These are phyloP conservation scores for Dactylis glomerata DNA, from an alignment of 176 grass and related monocot species.

Conservation along the genomic window DNA sequence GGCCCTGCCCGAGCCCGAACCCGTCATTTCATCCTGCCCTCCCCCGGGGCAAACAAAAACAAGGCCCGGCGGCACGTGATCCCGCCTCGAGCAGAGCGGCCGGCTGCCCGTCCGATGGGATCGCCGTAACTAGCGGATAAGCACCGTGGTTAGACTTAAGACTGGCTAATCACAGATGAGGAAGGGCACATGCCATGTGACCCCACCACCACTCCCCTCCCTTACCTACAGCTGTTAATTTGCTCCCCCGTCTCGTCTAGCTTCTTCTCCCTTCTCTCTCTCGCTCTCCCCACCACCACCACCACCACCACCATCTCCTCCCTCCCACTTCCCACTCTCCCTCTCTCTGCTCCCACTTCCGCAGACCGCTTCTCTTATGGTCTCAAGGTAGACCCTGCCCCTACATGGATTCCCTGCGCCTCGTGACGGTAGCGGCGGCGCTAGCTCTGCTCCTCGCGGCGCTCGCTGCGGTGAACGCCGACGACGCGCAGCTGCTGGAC, in stretches of 20 bases:
- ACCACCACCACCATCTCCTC: neutral
- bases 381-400: constrained; percentile 22
- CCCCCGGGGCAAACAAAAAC: neutral
- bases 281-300: neutral
- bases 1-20: neutral
- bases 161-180: constrained; percentile 9
- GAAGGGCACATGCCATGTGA: constrained; percentile 78
- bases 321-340: neutral
- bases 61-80: constrained; percentile 44
- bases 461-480: neutral
- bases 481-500: constrained; percentile 64
- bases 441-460: neutral
- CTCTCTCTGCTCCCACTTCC: neutral
- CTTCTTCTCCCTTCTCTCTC: neutral
- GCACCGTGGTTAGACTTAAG: neutral
- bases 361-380: constrained; percentile 39
- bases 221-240: constrained; percentile 47
- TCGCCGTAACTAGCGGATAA: constrained; percentile 26
- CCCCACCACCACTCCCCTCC: constrained; percentile 52
- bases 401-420: constrained; percentile 34
- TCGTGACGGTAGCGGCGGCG: neutral
- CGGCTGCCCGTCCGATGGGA: constrained; percentile 39
- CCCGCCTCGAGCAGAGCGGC: constrained; percentile 57
- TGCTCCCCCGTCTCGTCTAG: constrained; percentile 3
- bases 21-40: neutral